Evolutionary conservation across 306 rosid species (phyloP).

Genomic region (Trichosanthes truncata): DNA sequence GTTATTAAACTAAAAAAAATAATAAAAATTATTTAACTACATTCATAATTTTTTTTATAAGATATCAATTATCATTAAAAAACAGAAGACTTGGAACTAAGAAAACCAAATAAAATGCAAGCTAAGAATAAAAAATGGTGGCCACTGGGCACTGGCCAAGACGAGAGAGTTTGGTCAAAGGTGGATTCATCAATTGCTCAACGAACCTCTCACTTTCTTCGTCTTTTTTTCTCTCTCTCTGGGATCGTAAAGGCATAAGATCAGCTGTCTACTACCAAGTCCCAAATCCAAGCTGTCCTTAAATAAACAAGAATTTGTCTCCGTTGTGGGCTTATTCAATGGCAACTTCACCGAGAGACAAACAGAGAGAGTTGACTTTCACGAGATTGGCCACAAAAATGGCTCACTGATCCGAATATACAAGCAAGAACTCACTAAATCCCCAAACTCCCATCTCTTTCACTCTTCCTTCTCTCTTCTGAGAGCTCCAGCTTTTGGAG

Average conservation of each 20-base stretch:
- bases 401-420: neutral
- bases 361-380: slow-evolving; percentile 2
- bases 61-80: too few species aligned
- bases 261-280: neutral
- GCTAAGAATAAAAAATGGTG: neutral
- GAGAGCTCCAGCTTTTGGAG: neutral
- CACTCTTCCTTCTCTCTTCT: neutral
- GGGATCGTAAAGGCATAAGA: neutral
- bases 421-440: neutral
- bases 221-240: neutral
- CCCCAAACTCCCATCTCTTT: neutral
- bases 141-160: neutral
- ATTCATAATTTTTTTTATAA: too few species aligned
- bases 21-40: too few species aligned
- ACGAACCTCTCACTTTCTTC: neutral
- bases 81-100: too few species aligned
- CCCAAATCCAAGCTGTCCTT: neutral
- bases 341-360: neutral
- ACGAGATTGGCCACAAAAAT: neutral
- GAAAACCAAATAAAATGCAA: too few species aligned
- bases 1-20: too few species aligned
- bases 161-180: neutral
- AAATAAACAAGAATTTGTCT: neutral
- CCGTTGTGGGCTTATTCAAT: neutral
- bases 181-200: neutral